Percentiles rank a stretch among this genome's conserved stretches.
Conservation (phyloP, 208 protist genomes). For the Sergeia podlipaevii region DNA sequence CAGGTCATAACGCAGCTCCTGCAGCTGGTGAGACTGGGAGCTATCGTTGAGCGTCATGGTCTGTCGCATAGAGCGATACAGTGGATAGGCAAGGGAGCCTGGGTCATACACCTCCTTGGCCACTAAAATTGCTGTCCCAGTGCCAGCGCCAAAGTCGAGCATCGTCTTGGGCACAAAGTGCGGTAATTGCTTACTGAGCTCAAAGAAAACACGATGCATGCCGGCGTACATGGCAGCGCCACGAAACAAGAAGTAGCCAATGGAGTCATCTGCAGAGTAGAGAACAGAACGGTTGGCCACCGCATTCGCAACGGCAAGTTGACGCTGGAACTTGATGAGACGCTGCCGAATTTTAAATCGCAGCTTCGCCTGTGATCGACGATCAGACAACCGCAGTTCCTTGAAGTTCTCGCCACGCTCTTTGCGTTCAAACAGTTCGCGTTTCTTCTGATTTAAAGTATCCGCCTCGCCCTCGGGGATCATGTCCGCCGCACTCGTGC, state of each 20-base stretch:
- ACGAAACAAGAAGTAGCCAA: slow-evolving; percentile 87
- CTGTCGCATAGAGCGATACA: slow-evolving; percentile 79
- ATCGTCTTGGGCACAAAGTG: slow-evolving; percentile 87
- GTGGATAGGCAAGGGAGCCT: slow-evolving; percentile 72
- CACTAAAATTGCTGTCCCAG: slow-evolving; percentile 77
- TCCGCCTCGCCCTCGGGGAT: slow-evolving; percentile 81
- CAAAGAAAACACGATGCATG: slow-evolving; percentile 86
- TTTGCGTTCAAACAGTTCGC: slow-evolving; percentile 77
- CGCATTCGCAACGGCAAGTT: slow-evolving; percentile 77
- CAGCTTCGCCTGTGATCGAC: slow-evolving; percentile 80
- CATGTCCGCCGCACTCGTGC: slow-evolving; percentile 52
- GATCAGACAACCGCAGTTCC: slow-evolving; percentile 58
- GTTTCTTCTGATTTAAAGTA: slow-evolving; percentile 88
- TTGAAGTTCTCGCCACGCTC: slow-evolving; percentile 79
- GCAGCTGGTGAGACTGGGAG: slow-evolving; percentile 39
- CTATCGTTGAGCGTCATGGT: slow-evolving; percentile 76
- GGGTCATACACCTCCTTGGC: slow-evolving; percentile 90
- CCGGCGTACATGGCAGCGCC: slow-evolving; percentile 86
- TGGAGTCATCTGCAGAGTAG: slow-evolving; percentile 79
- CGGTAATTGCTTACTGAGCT: slow-evolving; percentile 83
- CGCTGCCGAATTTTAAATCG: slow-evolving; percentile 79
- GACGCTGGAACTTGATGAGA: slow-evolving; percentile 83
- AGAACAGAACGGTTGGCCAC: slow-evolving; percentile 76
- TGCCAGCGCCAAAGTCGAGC: slow-evolving; percentile 86
- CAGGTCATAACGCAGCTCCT: slow-evolving; percentile 72